Conservation (phyloP, 2,329 filamentous ascomycete species). For the Aspergillus pseudoglaucus region DNA sequence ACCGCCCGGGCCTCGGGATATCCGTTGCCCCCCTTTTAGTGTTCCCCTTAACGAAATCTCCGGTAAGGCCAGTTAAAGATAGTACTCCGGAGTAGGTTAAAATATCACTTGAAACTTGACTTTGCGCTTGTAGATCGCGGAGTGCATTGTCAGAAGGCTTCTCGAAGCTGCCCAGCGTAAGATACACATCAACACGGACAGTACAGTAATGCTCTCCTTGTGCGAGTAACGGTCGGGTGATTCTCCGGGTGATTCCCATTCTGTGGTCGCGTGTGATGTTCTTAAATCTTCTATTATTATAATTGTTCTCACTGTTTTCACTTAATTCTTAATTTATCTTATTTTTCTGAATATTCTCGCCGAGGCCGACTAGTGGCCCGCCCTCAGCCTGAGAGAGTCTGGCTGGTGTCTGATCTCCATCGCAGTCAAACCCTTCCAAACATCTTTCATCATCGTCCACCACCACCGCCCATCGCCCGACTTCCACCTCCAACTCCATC, state of each 20-base stretch:
- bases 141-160: neutral
- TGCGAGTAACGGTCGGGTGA: neutral
- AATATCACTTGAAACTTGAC: neutral
- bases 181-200: too few species aligned
- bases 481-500: neutral
- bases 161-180: neutral
- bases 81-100: neutral
- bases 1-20: neutral
- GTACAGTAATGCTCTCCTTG: too few species aligned
- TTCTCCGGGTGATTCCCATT: neutral
- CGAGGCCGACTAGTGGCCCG: conserved; percentile 28
- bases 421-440: conserved; percentile 10
- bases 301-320: too few species aligned
- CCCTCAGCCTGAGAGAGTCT: conserved; percentile 2
- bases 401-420: neutral
- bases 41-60: neutral
- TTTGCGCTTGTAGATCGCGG: neutral
- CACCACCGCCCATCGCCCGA: neutral
- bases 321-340: too few species aligned
- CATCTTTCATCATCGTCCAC: conserved; percentile 13
- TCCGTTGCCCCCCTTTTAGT: neutral
- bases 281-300: too few species aligned
- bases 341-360: conserved; percentile 7
- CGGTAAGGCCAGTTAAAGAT: neutral
- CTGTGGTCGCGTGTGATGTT: too few species aligned